Evolutionary conservation across 768 basidiomycete genomes (phyloP).

Genomic region (Termitomyces sp.): DNA sequence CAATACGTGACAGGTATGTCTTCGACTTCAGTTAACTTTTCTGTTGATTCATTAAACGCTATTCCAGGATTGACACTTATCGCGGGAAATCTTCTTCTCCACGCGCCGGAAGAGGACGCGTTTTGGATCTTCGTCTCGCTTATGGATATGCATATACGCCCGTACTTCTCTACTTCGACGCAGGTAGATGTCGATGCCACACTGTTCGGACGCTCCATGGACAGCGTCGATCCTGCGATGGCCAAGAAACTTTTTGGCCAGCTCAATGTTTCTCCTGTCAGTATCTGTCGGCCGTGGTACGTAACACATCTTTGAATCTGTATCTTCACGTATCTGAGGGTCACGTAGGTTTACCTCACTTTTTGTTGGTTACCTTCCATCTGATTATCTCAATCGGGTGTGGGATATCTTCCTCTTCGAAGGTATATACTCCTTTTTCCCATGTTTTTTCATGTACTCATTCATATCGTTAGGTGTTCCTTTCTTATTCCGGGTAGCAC

Average conservation of each 20-base stretch:
- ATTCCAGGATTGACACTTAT: slow-evolving; percentile 62
- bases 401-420: slow-evolving; percentile 86
- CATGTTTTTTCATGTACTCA: background rate
- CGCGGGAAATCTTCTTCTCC: slow-evolving; percentile 66
- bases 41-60: background rate
- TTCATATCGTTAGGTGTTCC: slow-evolving; percentile 50
- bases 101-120: slow-evolving; percentile 83
- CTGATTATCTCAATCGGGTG: slow-evolving; percentile 63
- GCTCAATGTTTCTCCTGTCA: slow-evolving; percentile 53
- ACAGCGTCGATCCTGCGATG: slow-evolving; percentile 52
- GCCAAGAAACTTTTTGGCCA: slow-evolving; percentile 67
- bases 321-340: background rate
- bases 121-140: slow-evolving; percentile 89
- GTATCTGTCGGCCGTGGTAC: slow-evolving; percentile 65
- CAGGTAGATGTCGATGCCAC: slow-evolving; percentile 78
- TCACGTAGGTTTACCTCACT: slow-evolving; percentile 63
- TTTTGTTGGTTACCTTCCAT: slow-evolving; percentile 65
- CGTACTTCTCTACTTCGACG: slow-evolving; percentile 58
- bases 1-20: slow-evolving; percentile 59
- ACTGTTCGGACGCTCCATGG: slow-evolving; percentile 68
- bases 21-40: background rate
- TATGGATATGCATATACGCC: slow-evolving; percentile 81
- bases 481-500: slow-evolving; percentile 70
- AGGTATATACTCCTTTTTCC: slow-evolving; percentile 40
- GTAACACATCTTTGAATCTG: slow-evolving; percentile 8